Base-by-base conservation (phyloP, 139 green algal genomes). In the Pleodorina starrii region DNA sequence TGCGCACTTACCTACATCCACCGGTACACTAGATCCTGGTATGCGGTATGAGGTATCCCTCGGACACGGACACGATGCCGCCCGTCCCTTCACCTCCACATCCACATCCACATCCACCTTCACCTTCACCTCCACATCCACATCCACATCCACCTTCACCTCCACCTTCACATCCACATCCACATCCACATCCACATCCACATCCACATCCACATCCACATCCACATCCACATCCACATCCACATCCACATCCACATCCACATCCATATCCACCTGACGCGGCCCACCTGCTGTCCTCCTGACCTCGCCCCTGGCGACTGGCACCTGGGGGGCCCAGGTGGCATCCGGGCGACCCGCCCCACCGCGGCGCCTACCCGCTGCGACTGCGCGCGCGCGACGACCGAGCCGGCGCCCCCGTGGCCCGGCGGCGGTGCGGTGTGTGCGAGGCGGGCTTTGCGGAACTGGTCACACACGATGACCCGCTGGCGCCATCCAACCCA, bases 381-480 rank as follows among this genome's bases (percentile, higher is more conserved):
- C 84, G 46, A 1, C 84, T 92, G 75, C 42, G 85, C 1, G 11
- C 3, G 14, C 42, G 38, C 27, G 60, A 54, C 27, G 60, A 54
- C 43, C 60, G 27, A 17, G 57, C 59, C 0, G 79, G 27, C 1
- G 46, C 27, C 23, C 40, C 60, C n/a, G 43, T 42, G 40, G 19
- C 60, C 2, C 60, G 81, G 32, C 89, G 92, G 38, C 36, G 91
- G 27, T 97, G 95, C 69, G 74, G 91, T 60, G 40, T 96, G 69
- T 94, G 95, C 90, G 78, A 84, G 59, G 50, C 38, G 6, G 68
- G 57, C 11, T 29, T 42, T 2, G 91, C 92, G 14, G 66, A 86
- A 23, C 80, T 90, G 54, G 90, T 96, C 4, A 96, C 94, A 0
- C 93, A 96, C 74, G 86, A 96, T 46, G 95, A 97, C 90, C 60